These are phyloP conservation scores for Cordyceps pruinosa DNA, from an alignment of 2,329 filamentous ascomycete species.

Conservation along the genomic window DNA sequence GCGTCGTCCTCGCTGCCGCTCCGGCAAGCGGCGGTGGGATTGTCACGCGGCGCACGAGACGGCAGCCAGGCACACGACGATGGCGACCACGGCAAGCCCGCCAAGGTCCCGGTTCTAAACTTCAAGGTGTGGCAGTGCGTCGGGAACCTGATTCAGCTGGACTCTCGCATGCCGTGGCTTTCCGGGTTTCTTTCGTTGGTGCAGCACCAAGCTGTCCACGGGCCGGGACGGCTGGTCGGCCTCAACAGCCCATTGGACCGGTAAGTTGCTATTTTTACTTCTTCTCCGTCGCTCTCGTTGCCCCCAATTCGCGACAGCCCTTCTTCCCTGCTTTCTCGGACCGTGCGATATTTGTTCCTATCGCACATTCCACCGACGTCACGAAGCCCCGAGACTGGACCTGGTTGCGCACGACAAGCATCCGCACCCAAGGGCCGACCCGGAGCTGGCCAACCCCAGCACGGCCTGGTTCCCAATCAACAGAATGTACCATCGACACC, in stretches of 20 bases:
- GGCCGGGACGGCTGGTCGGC: conserved; percentile 68
- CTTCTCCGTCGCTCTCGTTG: conserved; percentile 8
- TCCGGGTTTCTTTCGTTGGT: conserved; percentile 66
- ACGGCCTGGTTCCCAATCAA: background rate
- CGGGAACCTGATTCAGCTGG: conserved; percentile 65
- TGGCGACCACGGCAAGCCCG: conserved; percentile 8
- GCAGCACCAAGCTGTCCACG: conserved; percentile 65
- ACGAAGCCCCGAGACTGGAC: background rate
- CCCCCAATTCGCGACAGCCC: background rate
- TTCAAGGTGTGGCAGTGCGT: conserved; percentile 74
- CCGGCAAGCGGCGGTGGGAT: conserved; percentile 24
- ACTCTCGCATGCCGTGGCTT: conserved; percentile 86
- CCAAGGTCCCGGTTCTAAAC: conserved; percentile 59
- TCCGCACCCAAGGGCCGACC: background rate
- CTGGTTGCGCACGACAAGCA: background rate
- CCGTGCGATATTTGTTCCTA: background rate
- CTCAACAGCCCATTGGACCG: conserved; percentile 79
- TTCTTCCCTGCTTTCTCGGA: background rate
- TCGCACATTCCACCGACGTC: background rate
- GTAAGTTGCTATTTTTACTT: conserved; percentile 50
- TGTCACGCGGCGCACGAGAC: conserved; percentile 18
- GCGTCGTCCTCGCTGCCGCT: conserved; percentile 61
- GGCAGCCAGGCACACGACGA: conserved; percentile 18
- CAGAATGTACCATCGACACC: background rate
- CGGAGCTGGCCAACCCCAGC: conserved; percentile 5